These are phyloP conservation scores for Babesia ovis DNA, from an alignment of 169 alveolate genomes.

Conservation along the genomic window DNA sequence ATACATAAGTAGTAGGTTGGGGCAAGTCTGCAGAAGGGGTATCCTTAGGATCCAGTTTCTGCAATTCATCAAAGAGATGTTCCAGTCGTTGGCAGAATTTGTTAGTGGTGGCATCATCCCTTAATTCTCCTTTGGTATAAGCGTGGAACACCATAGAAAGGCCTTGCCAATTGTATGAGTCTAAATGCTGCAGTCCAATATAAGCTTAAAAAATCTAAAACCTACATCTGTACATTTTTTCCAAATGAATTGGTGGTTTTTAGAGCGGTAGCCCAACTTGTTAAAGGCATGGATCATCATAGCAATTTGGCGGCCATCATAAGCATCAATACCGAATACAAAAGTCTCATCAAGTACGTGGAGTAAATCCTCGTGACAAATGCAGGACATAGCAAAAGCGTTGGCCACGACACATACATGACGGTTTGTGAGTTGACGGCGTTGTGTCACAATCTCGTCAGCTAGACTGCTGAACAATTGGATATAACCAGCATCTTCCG, in stretches of 20 bases:
- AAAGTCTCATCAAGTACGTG: conserved; percentile 29
- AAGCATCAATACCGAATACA: conserved; percentile 3
- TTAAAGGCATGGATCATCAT: conserved; percentile 66
- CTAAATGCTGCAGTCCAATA: conserved; percentile 19
- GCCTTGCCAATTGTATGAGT: conserved; percentile 51
- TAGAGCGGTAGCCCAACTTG: conserved; percentile 41
- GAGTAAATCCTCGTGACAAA: conserved; percentile 52
- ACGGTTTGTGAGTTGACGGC: conserved; percentile 10
- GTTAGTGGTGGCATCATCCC: conserved; percentile 15
- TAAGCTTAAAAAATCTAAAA: not conserved
- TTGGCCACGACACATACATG: conserved; percentile 58
- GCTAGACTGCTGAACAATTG: conserved; percentile 30
- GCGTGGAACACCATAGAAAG: conserved; percentile 65
- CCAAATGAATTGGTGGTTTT: conserved; percentile 23
- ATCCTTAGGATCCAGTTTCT: not conserved
- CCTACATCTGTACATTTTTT: conserved; percentile 41
- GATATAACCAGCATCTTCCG: conserved; percentile 39
- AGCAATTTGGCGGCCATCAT: conserved; percentile 53
- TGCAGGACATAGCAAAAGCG: conserved; percentile 49
- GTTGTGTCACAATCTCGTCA: conserved; percentile 17
- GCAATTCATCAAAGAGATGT: conserved; percentile 14
- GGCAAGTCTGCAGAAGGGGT: conserved; percentile 8
- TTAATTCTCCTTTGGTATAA: conserved; percentile 44
- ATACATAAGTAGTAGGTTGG: conserved; percentile 38
- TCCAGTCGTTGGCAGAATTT: conserved; percentile 28